Percentiles rank a stretch among this genome's conserved stretches.
These are phyloP conservation scores for Vanderwaltozyma tropicalis DNA, from an alignment of 805 yeast genomes.

Conservation along the genomic window DNA sequence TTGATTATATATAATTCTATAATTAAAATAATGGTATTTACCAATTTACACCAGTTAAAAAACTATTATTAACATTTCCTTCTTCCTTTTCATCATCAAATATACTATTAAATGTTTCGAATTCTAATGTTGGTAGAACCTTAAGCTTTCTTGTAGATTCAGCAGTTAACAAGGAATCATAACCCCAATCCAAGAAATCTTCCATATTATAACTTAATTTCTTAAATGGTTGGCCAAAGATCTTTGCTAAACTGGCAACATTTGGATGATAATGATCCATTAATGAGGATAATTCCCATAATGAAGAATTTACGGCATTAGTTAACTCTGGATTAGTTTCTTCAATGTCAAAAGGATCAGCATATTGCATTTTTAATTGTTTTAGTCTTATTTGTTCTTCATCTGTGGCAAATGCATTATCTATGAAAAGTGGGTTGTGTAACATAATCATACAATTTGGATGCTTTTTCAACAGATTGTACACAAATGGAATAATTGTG, in stretches of 20 bases:
- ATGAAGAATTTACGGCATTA: slow-evolving; percentile 69
- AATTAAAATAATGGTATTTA: too few species aligned
- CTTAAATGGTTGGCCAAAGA: slow-evolving; percentile 80
- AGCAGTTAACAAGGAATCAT: slow-evolving; percentile 50
- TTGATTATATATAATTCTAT: too few species aligned
- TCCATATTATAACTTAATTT: slow-evolving; percentile 83
- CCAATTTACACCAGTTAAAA: slow-evolving; percentile 21
- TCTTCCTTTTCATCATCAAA: slow-evolving; percentile 6
- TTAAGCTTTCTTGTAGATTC: slow-evolving; percentile 57
- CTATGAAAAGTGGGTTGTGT: slow-evolving; percentile 37
- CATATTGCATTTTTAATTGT: slow-evolving; percentile 22
- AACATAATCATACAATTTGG: slow-evolving; percentile 88
- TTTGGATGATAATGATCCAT: slow-evolving; percentile 90
- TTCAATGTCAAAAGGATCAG: slow-evolving; percentile 55
- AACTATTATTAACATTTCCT: slow-evolving; percentile 1
- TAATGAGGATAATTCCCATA: slow-evolving; percentile 84
- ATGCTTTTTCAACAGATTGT: slow-evolving; percentile 80
- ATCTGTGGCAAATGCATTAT: slow-evolving; percentile 18
- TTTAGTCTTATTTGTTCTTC: slow-evolving; percentile 21
- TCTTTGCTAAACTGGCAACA: slow-evolving; percentile 81
- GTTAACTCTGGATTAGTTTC: slow-evolving; percentile 73
- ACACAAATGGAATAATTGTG: slow-evolving; percentile 78
- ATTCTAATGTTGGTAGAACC: slow-evolving; percentile 70
- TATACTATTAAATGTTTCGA: slow-evolving; percentile 32
- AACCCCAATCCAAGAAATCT: slow-evolving; percentile 90